phyloP scores from a whole-genome alignment of 352 stramenopile genomes.

The Globisporangium rhizosaccharum region DNA sequence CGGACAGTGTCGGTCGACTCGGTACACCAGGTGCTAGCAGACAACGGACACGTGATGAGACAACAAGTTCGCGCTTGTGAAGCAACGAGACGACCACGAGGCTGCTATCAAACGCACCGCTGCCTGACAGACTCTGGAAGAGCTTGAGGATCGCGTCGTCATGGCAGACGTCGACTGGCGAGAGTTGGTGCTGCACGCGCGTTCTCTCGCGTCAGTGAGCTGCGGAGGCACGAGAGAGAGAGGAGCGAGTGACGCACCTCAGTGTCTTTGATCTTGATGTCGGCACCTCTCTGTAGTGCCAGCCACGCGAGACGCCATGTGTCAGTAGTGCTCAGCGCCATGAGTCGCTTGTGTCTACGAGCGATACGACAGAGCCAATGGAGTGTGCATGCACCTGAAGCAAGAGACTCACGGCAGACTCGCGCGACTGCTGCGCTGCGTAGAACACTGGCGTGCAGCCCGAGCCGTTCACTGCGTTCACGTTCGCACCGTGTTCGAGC shows the following conservation, averaged over 20 bases:
- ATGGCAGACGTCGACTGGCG: slow-evolving; percentile 54
- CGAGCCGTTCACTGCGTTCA: slow-evolving; percentile 45
- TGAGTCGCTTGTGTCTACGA: no score
- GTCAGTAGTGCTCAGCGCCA: no score
- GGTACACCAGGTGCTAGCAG: slow-evolving; percentile 31
- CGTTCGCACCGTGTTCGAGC: slow-evolving; percentile 40
- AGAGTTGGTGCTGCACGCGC: slow-evolving; percentile 42
- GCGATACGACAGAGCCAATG: no score
- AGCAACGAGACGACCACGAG: background rate
- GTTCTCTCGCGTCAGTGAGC: no score
- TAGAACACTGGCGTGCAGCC: slow-evolving; percentile 71
- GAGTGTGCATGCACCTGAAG: slow-evolving; percentile 32
- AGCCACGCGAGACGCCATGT: background rate
- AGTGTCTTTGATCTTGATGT: slow-evolving; percentile 40
- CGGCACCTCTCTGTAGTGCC: slow-evolving; percentile 35
- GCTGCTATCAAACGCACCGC: slow-evolving; percentile 19
- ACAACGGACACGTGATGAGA: background rate
- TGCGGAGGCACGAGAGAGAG: background rate
- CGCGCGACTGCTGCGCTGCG: slow-evolving; percentile 52
- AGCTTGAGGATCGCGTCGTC: slow-evolving; percentile 32
- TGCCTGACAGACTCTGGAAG: slow-evolving; percentile 36
- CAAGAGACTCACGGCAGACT: slow-evolving; percentile 36
- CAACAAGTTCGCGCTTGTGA: background rate
- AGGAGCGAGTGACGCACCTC: slow-evolving; percentile 22
- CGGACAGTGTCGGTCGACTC: slow-evolving; percentile 15